phyloP scores from a whole-genome alignment of 2,329 filamentous ascomycete species.

The Didymella arachidicola region DNA sequence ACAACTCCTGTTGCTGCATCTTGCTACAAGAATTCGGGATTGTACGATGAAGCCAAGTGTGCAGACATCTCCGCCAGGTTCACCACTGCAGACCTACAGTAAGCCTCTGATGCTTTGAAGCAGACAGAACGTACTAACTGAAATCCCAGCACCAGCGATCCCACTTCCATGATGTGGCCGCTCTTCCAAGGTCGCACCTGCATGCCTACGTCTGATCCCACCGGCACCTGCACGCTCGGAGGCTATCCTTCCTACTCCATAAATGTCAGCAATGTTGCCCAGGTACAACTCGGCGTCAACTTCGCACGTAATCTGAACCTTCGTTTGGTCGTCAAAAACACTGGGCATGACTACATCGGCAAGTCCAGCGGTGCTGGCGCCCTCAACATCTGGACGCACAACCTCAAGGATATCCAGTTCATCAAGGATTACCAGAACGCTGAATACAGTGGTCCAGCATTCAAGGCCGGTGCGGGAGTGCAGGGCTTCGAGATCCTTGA shows the following conservation, averaged over 20 bases:
- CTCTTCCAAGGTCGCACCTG: slow-evolving; percentile 25
- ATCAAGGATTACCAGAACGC: slow-evolving; percentile 11
- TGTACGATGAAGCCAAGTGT: not conserved
- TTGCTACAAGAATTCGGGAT: not conserved
- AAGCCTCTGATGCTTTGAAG: not conserved
- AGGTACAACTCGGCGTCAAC: slow-evolving; percentile 46
- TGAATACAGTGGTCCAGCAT: slow-evolving; percentile 44
- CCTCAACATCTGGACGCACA: slow-evolving; percentile 49
- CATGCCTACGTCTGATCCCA: slow-evolving; percentile 25
- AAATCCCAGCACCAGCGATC: not conserved
- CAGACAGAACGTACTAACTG: not conserved
- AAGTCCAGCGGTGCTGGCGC: slow-evolving; percentile 47
- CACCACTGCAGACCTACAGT: not conserved
- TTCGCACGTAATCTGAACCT: slow-evolving; percentile 45
- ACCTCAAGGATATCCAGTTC: slow-evolving; percentile 46
- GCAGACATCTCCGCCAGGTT: not conserved
- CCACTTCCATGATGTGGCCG: not conserved
- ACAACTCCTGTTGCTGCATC: not conserved
- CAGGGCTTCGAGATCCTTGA: slow-evolving; percentile 39
- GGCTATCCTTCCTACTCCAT: slow-evolving; percentile 48
- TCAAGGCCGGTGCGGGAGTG: slow-evolving; percentile 45
- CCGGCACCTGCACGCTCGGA: slow-evolving; percentile 30
- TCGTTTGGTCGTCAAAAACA: slow-evolving; percentile 46
- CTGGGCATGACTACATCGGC: slow-evolving; percentile 47
- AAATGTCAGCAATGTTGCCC: slow-evolving; percentile 42